Evolutionary conservation across 306 rosid genomes (phyloP).

Genomic region (Potentilla sterilis): DNA sequence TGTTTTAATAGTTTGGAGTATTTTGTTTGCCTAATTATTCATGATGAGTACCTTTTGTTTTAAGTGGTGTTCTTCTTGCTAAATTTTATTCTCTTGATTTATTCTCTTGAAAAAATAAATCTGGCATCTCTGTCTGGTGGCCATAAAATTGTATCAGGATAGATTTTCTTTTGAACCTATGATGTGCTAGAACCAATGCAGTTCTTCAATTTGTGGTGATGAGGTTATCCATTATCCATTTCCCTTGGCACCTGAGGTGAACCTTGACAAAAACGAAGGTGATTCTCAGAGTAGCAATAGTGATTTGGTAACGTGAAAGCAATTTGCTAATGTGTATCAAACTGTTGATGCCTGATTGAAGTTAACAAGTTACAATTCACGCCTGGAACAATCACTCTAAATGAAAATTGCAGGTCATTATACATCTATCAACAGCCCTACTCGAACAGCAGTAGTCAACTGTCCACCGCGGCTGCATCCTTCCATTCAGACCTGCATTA

Average conservation of each 20-base stretch:
- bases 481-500: neutral
- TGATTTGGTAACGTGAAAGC: too few relatives aligned
- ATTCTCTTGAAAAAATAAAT: too few relatives aligned
- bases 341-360: neutral
- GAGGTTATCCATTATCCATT: too few relatives aligned
- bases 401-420: neutral
- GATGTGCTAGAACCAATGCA: too few relatives aligned
- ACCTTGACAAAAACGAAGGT: too few relatives aligned
- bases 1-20: constrained; percentile 22
- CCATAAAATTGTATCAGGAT: too few relatives aligned
- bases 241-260: too few relatives aligned
- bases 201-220: too few relatives aligned
- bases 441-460: neutral
- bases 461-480: neutral
- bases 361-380: neutral
- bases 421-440: neutral
- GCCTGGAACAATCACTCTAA: neutral
- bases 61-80: neutral
- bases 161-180: too few relatives aligned
- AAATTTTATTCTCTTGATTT: neutral
- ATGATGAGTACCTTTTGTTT: constrained; percentile 1
- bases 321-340: neutral
- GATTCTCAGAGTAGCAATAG: too few relatives aligned
- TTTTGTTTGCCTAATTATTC: constrained; percentile 13
- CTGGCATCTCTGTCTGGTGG: too few relatives aligned